Conservation (phyloP, 2,329 filamentous ascomycete genomes). For the Tolypocladium nubicola region DNA sequence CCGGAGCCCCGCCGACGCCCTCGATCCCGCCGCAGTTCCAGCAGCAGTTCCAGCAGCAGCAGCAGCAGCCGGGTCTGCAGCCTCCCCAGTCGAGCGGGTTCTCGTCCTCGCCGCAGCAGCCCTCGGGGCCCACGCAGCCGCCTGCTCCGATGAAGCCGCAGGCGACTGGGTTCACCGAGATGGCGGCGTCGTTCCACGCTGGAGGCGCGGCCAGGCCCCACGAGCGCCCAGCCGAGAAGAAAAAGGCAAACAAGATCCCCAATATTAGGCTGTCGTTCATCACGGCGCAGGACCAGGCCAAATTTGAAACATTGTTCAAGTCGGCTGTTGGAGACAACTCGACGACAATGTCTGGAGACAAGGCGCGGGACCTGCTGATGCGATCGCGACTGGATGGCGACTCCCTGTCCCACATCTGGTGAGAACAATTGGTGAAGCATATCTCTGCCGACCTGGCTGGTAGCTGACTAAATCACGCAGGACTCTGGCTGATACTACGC, state of each 20-base stretch:
- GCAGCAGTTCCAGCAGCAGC: slow-evolving; percentile 46
- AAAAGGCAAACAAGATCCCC: slow-evolving; percentile 67
- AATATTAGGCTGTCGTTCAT: slow-evolving; percentile 94
- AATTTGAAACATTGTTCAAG: slow-evolving; percentile 97
- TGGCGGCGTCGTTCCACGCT: slow-evolving; percentile 56
- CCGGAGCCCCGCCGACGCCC: slow-evolving; percentile 48
- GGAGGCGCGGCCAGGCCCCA: slow-evolving; percentile 32
- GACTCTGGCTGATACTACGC: slow-evolving; percentile 90
- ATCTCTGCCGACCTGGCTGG: neutral
- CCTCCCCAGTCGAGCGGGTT: slow-evolving; percentile 35
- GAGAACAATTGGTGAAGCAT: slow-evolving; percentile 13
- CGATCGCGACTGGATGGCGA: slow-evolving; percentile 82
- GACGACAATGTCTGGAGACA: slow-evolving; percentile 83
- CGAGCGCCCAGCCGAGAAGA: slow-evolving; percentile 37
- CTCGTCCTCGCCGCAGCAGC: slow-evolving; percentile 37
- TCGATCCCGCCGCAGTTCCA: slow-evolving; percentile 50
- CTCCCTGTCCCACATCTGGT: slow-evolving; percentile 89
- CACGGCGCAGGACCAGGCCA: slow-evolving; percentile 85
- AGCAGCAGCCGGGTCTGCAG: slow-evolving; percentile 19
- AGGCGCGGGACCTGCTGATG: slow-evolving; percentile 79
- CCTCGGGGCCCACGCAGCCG: slow-evolving; percentile 36
- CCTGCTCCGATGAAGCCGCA: slow-evolving; percentile 55
- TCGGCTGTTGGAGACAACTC: slow-evolving; percentile 79
- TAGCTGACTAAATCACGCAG: slow-evolving; percentile 29
- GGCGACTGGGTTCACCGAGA: slow-evolving; percentile 53